Conservation (phyloP, 768 basidiomycete genomes). For the Trametopsis cervina region DNA sequence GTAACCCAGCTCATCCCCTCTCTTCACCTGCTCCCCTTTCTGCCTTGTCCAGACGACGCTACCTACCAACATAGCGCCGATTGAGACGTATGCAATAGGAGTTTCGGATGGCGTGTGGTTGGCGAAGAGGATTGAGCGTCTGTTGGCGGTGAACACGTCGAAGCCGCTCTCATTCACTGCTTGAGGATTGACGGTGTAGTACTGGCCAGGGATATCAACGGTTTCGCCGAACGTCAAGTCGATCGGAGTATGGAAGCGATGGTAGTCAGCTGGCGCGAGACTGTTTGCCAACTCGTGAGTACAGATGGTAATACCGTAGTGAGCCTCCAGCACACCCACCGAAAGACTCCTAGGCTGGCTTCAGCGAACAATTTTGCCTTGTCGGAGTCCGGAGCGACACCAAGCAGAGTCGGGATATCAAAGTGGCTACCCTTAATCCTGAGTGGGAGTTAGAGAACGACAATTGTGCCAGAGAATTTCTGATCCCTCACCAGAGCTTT, state of each 20-base stretch:
- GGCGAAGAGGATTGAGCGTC: constrained; percentile 48
- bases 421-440: constrained; percentile 71
- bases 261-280: constrained; percentile 77
- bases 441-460: background rate
- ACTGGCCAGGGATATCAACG: constrained; percentile 45
- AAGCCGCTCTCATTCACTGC: constrained; percentile 63
- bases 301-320: background rate
- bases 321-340: constrained; percentile 20
- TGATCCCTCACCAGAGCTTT: constrained; percentile 64
- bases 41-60: constrained; percentile 59
- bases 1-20: constrained; percentile 62
- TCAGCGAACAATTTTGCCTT: constrained; percentile 34
- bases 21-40: constrained; percentile 43
- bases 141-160: constrained; percentile 61
- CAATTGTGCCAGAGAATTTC: too few relatives aligned
- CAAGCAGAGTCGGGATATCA: constrained; percentile 53
- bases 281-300: constrained; percentile 4
- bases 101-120: constrained; percentile 38
- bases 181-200: constrained; percentile 74
- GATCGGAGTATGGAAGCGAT: constrained; percentile 70
- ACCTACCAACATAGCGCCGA: constrained; percentile 76
- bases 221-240: constrained; percentile 44
- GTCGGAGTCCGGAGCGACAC: constrained; percentile 36
- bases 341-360: constrained; percentile 56
- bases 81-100: constrained; percentile 60